phyloP scores from a whole-genome alignment of 1,284 basidiomycete genomes.

The Rhodotorula sp. region DNA sequence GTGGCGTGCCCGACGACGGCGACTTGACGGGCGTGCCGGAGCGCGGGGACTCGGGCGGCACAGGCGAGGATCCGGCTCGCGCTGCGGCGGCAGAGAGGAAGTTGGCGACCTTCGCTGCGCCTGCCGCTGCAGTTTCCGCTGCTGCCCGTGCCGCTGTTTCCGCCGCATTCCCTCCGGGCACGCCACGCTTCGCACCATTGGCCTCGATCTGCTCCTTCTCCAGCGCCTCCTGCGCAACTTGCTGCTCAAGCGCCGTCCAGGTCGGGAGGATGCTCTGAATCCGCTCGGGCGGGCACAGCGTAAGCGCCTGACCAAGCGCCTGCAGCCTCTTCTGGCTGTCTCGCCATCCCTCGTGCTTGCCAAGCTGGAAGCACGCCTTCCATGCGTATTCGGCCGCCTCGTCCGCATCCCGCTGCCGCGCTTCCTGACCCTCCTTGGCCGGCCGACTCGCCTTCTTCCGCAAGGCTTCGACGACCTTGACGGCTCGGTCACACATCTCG shows the following conservation, averaged over 20 bases:
- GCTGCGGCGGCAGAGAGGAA: conserved; percentile 24
- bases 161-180: background rate
- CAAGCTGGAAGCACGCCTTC: conserved; percentile 81
- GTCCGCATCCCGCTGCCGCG: conserved; percentile 44
- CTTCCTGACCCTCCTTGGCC: conserved; percentile 7
- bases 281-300: conserved; percentile 78
- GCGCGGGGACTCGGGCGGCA: background rate
- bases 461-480: conserved; percentile 60
- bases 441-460: conserved; percentile 44
- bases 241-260: conserved; percentile 60
- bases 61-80: background rate
- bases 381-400: conserved; percentile 77
- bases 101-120: conserved; percentile 21
- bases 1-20: background rate
- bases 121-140: background rate
- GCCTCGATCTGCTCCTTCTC: conserved; percentile 6
- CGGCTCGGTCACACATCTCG: conserved; percentile 69
- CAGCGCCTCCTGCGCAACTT: conserved; percentile 11
- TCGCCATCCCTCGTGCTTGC: conserved; percentile 69
- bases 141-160: conserved; percentile 13
- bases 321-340: conserved; percentile 53
- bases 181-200: background rate
- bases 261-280: conserved; percentile 67
- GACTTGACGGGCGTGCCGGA: background rate
- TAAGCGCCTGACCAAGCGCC: conserved; percentile 75